Conservation (phyloP, 805 yeast genomes). For the Ogataea ramenticola region DNA sequence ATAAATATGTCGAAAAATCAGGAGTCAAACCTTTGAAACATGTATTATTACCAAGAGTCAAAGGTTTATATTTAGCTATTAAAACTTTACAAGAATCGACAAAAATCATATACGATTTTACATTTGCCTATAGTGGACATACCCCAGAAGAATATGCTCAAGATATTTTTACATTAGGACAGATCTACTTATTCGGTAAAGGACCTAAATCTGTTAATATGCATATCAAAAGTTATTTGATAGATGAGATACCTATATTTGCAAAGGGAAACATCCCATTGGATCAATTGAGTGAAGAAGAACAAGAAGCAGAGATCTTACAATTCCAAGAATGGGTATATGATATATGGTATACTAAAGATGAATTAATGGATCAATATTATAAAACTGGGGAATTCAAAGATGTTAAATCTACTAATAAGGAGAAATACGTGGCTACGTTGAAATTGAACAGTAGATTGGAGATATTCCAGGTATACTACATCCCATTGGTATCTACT, state of each 20-base stretch:
- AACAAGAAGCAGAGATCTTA: slow-evolving; percentile 29
- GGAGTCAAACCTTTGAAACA: slow-evolving; percentile 46
- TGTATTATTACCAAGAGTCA: slow-evolving; percentile 72
- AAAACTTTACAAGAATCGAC: slow-evolving; percentile 45
- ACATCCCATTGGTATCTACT: slow-evolving; percentile 15
- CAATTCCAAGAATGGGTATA: slow-evolving; percentile 71
- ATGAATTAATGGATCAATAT: slow-evolving; percentile 56
- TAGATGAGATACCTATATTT: slow-evolving; percentile 59
- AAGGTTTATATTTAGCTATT: slow-evolving; percentile 70
- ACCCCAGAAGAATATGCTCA: slow-evolving; percentile 64
- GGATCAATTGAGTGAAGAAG: slow-evolving; percentile 31
- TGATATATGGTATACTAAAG: slow-evolving; percentile 72
- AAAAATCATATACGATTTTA: slow-evolving; percentile 66
- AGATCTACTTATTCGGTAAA: slow-evolving; percentile 58
- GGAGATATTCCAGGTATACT: slow-evolving; percentile 21
- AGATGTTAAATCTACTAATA: slow-evolving; percentile 3
- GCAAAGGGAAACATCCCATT: not conserved
- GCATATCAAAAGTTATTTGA: slow-evolving; percentile 49
- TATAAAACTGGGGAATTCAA: slow-evolving; percentile 48
- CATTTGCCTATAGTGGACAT: slow-evolving; percentile 78
- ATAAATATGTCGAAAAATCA: slow-evolving; percentile 46
- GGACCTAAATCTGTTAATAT: slow-evolving; percentile 65
- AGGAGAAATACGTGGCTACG: slow-evolving; percentile 9
- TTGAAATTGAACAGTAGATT: slow-evolving; percentile 15
- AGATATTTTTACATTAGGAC: slow-evolving; percentile 57